Percentiles rank a stretch among this genome's conserved stretches.
Conservation (phyloP, 2,329 filamentous ascomycete genomes). For the Trichoderma koningii region DNA sequence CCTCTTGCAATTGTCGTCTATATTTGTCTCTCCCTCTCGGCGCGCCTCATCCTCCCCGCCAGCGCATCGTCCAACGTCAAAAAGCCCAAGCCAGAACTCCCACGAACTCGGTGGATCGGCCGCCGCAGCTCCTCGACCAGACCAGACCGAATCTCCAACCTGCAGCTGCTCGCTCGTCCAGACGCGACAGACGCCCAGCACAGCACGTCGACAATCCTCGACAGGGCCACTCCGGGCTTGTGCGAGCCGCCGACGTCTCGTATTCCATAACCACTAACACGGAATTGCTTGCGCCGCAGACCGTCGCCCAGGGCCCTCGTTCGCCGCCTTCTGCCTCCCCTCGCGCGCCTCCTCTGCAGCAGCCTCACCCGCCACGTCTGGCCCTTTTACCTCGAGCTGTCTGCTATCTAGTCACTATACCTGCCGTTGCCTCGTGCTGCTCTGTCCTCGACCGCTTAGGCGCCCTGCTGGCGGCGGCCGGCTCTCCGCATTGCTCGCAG, state of each 20-base stretch:
- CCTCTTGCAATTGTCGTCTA: too few relatives aligned
- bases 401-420: neutral
- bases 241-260: conserved; percentile 14
- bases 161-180: neutral
- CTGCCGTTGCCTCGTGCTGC: neutral
- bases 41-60: too few relatives aligned
- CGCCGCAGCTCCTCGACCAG: too few relatives aligned
- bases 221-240: neutral
- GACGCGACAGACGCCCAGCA: neutral
- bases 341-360: conserved; percentile 1
- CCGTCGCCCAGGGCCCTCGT: neutral
- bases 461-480: conserved; percentile 16
- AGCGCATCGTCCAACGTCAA: too few relatives aligned
- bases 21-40: too few relatives aligned
- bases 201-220: neutral
- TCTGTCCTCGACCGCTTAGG: neutral
- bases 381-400: neutral
- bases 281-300: neutral
- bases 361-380: neutral
- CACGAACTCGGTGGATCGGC: too few relatives aligned
- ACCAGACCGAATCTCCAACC: too few relatives aligned
- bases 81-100: too few relatives aligned
- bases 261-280: neutral
- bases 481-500: neutral
- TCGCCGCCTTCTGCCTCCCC: neutral